phyloP scores from a whole-genome alignment of 805 yeast genomes.

The Saccharomyces paradoxus region DNA sequence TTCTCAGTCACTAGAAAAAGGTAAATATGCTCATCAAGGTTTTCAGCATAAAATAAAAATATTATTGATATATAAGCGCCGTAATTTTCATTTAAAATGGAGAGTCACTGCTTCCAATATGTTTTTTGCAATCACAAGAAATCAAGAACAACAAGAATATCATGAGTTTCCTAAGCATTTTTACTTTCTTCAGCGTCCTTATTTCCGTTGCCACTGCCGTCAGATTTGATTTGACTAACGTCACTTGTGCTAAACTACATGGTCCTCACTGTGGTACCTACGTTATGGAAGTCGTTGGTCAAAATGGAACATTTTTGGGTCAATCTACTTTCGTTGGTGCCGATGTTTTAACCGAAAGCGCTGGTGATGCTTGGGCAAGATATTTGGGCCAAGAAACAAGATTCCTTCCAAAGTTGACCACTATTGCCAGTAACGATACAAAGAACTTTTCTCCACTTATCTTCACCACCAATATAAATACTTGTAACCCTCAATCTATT shows the following conservation, averaged over 20 bases:
- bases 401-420: conserved; percentile 9
- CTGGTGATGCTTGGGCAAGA: conserved; percentile 11
- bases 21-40: not conserved
- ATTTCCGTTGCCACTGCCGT: conserved; percentile 6
- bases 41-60: not conserved
- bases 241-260: conserved; percentile 9
- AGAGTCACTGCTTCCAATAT: not conserved
- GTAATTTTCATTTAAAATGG: not conserved
- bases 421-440: conserved; percentile 11
- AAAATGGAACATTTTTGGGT: conserved; percentile 4
- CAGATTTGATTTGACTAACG: conserved; percentile 9
- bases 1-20: not conserved
- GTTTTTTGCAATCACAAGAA: not conserved
- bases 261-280: conserved; percentile 14
- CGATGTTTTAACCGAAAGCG: conserved; percentile 7
- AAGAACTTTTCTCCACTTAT: conserved; percentile 8
- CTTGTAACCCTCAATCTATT: conserved; percentile 11
- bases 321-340: conserved; percentile 8
- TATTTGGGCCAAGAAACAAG: conserved; percentile 7
- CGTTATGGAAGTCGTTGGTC: conserved; percentile 8
- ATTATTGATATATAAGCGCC: not conserved
- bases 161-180: not conserved
- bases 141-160: not conserved
- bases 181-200: not conserved
- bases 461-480: conserved; percentile 8